Evolutionary conservation across 345 rosid genomes (phyloP).

Genomic region (Clarkia xantiana): DNA sequence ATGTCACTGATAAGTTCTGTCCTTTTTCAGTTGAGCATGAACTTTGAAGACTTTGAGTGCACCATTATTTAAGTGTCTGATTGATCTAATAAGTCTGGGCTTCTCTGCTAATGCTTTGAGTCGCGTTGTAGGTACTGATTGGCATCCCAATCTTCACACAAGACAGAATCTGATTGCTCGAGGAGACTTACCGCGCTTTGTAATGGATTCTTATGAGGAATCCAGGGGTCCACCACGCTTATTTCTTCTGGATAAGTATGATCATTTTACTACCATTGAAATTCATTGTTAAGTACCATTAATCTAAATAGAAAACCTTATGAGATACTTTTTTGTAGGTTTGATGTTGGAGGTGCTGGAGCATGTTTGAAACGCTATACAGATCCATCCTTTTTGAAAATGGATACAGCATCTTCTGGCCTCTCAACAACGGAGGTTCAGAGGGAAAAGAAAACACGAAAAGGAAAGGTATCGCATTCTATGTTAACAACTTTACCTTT

Average conservation of each 20-base stretch:
- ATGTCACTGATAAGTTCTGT: no score
- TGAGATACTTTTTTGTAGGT: slow-evolving; percentile 28
- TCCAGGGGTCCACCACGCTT: slow-evolving; percentile 76
- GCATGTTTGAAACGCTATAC: slow-evolving; percentile 96
- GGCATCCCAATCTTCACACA: slow-evolving; percentile 67
- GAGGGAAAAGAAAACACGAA: slow-evolving; percentile 74
- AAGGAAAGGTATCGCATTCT: slow-evolving; percentile 48
- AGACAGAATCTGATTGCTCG: slow-evolving; percentile 60
- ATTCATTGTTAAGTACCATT: slow-evolving; percentile 1
- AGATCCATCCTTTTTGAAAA: slow-evolving; percentile 84
- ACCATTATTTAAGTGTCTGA: no score
- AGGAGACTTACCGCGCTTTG: slow-evolving; percentile 94
- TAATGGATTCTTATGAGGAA: slow-evolving; percentile 96
- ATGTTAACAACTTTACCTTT: background rate
- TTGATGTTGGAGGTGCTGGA: slow-evolving; percentile 96
- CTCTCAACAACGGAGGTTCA: slow-evolving; percentile 29
- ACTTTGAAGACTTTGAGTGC: no score
- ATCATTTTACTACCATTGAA: slow-evolving; percentile 1
- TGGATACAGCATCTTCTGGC: slow-evolving; percentile 32
- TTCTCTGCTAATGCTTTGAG: background rate
- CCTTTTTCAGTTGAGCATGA: no score
- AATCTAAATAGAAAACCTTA: background rate
- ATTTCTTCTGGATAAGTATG: slow-evolving; percentile 93
- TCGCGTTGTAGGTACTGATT: slow-evolving; percentile 46
- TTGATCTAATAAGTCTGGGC: no score